These are phyloP conservation scores for Leucogyrophana mollusca DNA, from an alignment of 768 basidiomycete genomes.

Conservation along the genomic window DNA sequence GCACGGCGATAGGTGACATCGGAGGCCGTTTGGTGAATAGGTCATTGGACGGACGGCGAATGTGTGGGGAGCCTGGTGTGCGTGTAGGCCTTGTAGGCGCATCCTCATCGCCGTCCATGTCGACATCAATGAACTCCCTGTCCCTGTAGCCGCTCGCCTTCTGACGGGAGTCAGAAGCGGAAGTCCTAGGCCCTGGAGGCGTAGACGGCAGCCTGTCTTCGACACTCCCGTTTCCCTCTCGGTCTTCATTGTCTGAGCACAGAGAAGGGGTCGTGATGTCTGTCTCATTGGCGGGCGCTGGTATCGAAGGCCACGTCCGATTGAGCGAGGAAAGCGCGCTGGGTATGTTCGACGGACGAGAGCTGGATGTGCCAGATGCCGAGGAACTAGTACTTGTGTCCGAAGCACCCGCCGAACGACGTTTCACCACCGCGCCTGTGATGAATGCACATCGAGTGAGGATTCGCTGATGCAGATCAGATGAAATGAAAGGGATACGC, in stretches of 20 bases:
- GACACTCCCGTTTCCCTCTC: conserved; percentile 41
- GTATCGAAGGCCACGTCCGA: conserved; percentile 28
- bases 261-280: conserved; percentile 64
- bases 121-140: conserved; percentile 36
- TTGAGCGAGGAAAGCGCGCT: conserved; percentile 23
- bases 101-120: conserved; percentile 28
- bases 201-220: conserved; percentile 49
- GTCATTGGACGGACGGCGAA: conserved; percentile 22
- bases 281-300: conserved; percentile 33
- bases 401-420: conserved; percentile 32
- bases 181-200: conserved; percentile 42
- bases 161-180: not conserved
- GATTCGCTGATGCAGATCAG: not conserved
- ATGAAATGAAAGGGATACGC: conserved; percentile 15
- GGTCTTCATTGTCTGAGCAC: conserved; percentile 70
- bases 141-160: conserved; percentile 6
- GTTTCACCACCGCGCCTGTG: conserved; percentile 34
- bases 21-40: conserved; percentile 62
- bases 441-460: conserved; percentile 1
- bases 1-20: conserved; percentile 58
- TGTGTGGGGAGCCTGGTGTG: conserved; percentile 15
- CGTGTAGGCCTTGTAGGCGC: conserved; percentile 4
- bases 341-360: conserved; percentile 13
- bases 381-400: conserved; percentile 18
- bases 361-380: conserved; percentile 4